A percentile compares a stretch with the other conserved stretches of the same genome.
Evolutionary conservation across 1,284 basidiomycete genomes (phyloP).

Genomic region (Ceratobasidium sp.): DNA sequence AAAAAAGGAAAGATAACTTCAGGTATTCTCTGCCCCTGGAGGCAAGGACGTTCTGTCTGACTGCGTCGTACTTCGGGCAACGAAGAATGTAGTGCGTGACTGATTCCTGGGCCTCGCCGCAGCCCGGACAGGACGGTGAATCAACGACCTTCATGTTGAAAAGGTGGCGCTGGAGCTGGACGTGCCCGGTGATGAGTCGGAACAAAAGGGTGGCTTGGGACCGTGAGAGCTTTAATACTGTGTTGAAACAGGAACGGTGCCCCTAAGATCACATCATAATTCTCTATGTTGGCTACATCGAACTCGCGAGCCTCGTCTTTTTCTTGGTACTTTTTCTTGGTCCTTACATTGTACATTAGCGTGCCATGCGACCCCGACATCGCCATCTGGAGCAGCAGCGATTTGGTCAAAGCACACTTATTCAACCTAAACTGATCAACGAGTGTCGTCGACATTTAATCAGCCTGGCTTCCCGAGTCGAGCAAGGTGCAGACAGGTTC

Average conservation of each 20-base stretch:
- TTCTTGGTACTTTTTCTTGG: slow-evolving; percentile 11
- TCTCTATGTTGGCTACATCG: slow-evolving; percentile 54
- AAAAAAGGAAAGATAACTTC: neutral
- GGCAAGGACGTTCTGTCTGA: neutral
- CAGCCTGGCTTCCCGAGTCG: slow-evolving; percentile 49
- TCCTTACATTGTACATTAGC: neutral
- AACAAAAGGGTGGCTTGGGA: no score
- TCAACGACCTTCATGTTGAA: neutral
- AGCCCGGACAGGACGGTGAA: neutral
- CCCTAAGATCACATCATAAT: slow-evolving; percentile 54
- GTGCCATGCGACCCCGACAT: slow-evolving; percentile 5
- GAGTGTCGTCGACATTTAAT: slow-evolving; percentile 38
- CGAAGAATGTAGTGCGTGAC: neutral
- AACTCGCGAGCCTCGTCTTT: slow-evolving; percentile 49
- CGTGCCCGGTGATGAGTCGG: slow-evolving; percentile 2
- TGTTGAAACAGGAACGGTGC: slow-evolving; percentile 54
- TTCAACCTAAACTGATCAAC: slow-evolving; percentile 44
- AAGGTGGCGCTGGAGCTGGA: neutral
- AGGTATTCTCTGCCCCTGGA: neutral
- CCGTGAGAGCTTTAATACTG: no score
- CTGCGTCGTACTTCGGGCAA: neutral
- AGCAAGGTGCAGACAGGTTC: slow-evolving; percentile 47
- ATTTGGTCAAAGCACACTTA: slow-evolving; percentile 21
- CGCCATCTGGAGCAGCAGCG: slow-evolving; percentile 23
- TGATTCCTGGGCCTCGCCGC: neutral